Percentiles rank a stretch among this genome's conserved stretches.
Evolutionary conservation across 495 filamentous ascomycete genomes (phyloP).

Genomic region (Aspergillus carlsbadensis): DNA sequence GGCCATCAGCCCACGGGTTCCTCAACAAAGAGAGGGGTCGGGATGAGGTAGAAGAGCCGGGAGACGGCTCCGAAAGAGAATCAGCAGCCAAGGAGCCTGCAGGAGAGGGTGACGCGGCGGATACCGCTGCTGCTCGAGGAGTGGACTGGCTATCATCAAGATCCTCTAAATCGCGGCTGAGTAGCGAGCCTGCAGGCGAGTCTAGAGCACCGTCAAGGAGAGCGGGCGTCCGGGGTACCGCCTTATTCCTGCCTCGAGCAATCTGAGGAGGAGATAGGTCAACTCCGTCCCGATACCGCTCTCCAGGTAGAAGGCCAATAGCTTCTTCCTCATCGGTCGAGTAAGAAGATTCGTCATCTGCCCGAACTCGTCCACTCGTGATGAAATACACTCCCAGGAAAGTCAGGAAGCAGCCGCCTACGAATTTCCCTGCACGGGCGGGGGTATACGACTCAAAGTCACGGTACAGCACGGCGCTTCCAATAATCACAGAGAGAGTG

Average conservation of each 20-base stretch:
- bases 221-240: constrained; percentile 15
- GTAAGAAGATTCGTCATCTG: constrained; percentile 45
- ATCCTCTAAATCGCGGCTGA: constrained; percentile 34
- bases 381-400: constrained; percentile 95
- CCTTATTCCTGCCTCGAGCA: constrained; percentile 21
- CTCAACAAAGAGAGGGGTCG: constrained; percentile 32
- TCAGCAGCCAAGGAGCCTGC: constrained; percentile 33
- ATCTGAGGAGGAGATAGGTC: constrained; percentile 35
- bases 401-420: constrained; percentile 84
- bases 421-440: constrained; percentile 73
- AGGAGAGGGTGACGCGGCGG: constrained; percentile 34
- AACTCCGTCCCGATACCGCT: constrained; percentile 40
- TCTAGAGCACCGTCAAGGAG: constrained; percentile 19
- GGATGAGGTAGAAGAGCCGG: constrained; percentile 33
- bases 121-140: constrained; percentile 32
- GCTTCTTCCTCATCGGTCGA: constrained; percentile 49
- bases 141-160: constrained; percentile 36
- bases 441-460: constrained; percentile 82
- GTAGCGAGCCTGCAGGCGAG: constrained; percentile 36
- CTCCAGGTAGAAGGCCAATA: constrained; percentile 46
- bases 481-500: constrained; percentile 91
- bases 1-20: constrained; percentile 42
- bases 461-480: constrained; percentile 86
- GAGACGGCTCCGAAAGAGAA: constrained; percentile 31
- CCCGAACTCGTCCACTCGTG: constrained; percentile 59